Conservation (phyloP, 2,329 filamentous ascomycete species). For the Xylaria sp. region DNA sequence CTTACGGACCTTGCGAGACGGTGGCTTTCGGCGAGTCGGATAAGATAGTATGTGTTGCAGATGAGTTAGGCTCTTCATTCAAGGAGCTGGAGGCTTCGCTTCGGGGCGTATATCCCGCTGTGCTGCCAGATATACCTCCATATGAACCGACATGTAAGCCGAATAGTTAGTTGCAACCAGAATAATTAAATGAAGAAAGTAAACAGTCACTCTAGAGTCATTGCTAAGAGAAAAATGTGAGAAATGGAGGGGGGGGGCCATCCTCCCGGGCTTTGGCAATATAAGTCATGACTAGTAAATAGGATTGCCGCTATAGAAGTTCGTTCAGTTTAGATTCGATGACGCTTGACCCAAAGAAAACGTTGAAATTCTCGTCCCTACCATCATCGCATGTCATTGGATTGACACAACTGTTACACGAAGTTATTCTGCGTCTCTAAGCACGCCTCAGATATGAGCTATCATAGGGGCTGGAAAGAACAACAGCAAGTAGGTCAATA, state of each 20-base stretch:
- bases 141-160: constrained; percentile 48
- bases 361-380: background rate
- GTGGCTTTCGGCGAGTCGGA: constrained; percentile 35
- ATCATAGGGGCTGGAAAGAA: background rate
- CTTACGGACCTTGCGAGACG: constrained; percentile 38
- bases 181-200: background rate
- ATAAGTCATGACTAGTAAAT: too few relatives aligned
- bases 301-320: too few relatives aligned
- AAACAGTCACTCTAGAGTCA: too few relatives aligned
- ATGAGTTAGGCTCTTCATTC: constrained; percentile 43
- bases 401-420: too few relatives aligned
- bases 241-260: too few relatives aligned
- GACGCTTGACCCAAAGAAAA: background rate
- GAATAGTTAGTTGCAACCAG: constrained; percentile 27
- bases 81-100: constrained; percentile 39
- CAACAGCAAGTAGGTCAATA: background rate
- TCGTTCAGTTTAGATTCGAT: background rate
- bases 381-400: too few relatives aligned
- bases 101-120: constrained; percentile 44
- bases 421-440: too few relatives aligned
- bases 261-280: too few relatives aligned
- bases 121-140: constrained; percentile 55
- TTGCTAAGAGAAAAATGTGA: too few relatives aligned
- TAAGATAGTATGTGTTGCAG: constrained; percentile 42
- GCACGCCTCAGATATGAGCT: too few relatives aligned